Conservation (phyloP, 2,329 filamentous ascomycete species). For the Fusarium globosum region DNA sequence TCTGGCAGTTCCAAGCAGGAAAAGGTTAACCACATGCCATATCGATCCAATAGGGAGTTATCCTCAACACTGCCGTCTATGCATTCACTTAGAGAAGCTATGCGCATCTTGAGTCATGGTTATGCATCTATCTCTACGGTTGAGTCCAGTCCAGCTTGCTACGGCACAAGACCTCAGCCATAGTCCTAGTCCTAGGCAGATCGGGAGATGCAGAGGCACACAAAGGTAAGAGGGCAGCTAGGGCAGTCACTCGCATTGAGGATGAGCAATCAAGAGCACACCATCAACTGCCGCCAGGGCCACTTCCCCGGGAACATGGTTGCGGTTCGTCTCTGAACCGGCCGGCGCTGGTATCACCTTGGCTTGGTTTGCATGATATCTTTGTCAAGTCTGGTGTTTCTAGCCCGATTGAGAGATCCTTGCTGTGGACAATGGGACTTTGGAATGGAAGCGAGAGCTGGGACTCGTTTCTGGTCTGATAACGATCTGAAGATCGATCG, state of each 20-base stretch:
- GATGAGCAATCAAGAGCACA: constrained; percentile 26
- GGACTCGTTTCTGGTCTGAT: constrained; percentile 39
- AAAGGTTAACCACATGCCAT: constrained; percentile 30
- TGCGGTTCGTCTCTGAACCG: constrained; percentile 27
- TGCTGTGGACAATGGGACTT: constrained; percentile 33
- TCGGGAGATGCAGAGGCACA: constrained; percentile 27
- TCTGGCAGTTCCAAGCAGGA: constrained; percentile 31
- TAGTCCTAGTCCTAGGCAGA: constrained; percentile 19
- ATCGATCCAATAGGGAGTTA: constrained; percentile 40
- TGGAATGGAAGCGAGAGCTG: constrained; percentile 35
- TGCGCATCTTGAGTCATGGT: constrained; percentile 40
- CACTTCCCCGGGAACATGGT: constrained; percentile 39
- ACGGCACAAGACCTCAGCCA: constrained; percentile 37
- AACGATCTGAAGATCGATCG: constrained; percentile 28
- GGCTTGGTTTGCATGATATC: constrained; percentile 29
- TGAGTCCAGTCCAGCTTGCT: background rate
- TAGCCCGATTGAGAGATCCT: constrained; percentile 38
- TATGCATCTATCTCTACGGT: constrained; percentile 33
- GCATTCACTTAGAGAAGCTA: constrained; percentile 28
- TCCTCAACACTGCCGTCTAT: constrained; percentile 34
- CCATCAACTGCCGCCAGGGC: constrained; percentile 38
- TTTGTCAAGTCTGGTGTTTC: constrained; percentile 24
- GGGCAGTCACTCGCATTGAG: background rate
- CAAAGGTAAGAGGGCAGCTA: background rate
- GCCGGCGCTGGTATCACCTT: constrained; percentile 23